Conservation (phyloP, 2,329 filamentous ascomycete genomes). For the Verticillium klebahnii region DNA sequence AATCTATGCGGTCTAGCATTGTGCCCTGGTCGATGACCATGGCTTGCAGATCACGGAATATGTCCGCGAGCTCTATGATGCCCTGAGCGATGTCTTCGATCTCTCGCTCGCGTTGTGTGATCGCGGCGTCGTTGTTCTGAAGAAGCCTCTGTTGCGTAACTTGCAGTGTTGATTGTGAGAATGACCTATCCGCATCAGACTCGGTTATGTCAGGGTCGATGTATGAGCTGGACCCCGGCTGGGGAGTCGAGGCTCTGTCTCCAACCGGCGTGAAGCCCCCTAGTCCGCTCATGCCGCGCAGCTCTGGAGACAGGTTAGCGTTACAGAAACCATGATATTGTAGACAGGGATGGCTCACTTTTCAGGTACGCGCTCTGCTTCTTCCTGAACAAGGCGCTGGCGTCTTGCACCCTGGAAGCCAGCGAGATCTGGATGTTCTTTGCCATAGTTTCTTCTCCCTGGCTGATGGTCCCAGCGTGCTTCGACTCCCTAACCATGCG, state of each 20-base stretch:
- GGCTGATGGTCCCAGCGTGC: slow-evolving; percentile 65
- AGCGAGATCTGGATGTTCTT: slow-evolving; percentile 92
- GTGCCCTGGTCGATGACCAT: slow-evolving; percentile 95
- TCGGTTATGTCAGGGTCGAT: slow-evolving; percentile 85
- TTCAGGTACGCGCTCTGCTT: slow-evolving; percentile 96
- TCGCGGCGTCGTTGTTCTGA: slow-evolving; percentile 75
- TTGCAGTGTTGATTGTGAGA: slow-evolving; percentile 84
- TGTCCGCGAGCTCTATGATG: slow-evolving; percentile 93
- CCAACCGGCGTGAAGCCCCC: slow-evolving; percentile 43
- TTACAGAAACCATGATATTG: slow-evolving; percentile 13
- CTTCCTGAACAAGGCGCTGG: slow-evolving; percentile 88
- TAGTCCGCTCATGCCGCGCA: slow-evolving; percentile 65
- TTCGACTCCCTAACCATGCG: slow-evolving; percentile 79
- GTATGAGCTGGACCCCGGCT: slow-evolving; percentile 45
- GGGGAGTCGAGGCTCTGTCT: slow-evolving; percentile 50
- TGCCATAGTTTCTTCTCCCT: slow-evolving; percentile 91
- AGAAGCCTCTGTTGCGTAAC: slow-evolving; percentile 65
- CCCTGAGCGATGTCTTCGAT: slow-evolving; percentile 98
- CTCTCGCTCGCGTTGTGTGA: slow-evolving; percentile 88
- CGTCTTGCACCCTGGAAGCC: slow-evolving; percentile 82
- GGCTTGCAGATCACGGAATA: slow-evolving; percentile 91
- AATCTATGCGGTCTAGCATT: slow-evolving; percentile 91
- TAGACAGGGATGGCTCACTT: slow-evolving; percentile 49
- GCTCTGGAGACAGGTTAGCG: slow-evolving; percentile 47
- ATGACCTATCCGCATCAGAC: slow-evolving; percentile 87